Conservation (phyloP, 352 stramenopile genomes). For the Pythium plurisporium region DNA sequence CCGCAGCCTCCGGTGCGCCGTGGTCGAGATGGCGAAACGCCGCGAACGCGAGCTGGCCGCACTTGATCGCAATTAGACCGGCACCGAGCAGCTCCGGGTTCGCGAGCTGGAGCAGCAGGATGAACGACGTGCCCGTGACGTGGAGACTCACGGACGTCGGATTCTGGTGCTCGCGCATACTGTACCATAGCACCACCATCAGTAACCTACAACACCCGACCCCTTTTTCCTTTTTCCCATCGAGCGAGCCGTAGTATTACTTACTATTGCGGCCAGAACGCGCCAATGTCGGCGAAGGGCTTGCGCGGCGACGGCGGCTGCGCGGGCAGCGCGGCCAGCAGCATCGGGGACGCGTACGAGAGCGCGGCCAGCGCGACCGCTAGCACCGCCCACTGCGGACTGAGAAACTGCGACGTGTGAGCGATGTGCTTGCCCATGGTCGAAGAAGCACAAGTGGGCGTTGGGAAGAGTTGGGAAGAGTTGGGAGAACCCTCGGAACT, state of each 20-base stretch:
- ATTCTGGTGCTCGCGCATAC: conserved; percentile 40
- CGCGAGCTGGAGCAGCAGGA: conserved; percentile 29
- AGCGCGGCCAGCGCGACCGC: conserved; percentile 27
- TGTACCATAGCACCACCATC: conserved; percentile 16
- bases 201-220: too few species aligned
- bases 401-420: conserved; percentile 19
- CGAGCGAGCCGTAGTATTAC: neutral
- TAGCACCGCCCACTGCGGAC: conserved; percentile 31
- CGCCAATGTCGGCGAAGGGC: conserved; percentile 32
- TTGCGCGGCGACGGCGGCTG: conserved; percentile 30
- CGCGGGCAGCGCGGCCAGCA: conserved; percentile 19
- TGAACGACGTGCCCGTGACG: conserved; percentile 36
- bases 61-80: conserved; percentile 28
- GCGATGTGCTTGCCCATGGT: conserved; percentile 28
- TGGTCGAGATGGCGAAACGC: conserved; percentile 36
- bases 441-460: too few species aligned
- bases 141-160: conserved; percentile 40
- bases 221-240: neutral
- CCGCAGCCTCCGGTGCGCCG: conserved; percentile 26
- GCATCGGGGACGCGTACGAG: conserved; percentile 17
- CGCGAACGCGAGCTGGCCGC: conserved; percentile 35
- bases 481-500: neutral
- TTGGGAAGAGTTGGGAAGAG: too few species aligned
- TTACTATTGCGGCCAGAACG: conserved; percentile 50
- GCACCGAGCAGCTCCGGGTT: conserved; percentile 35